These are phyloP conservation scores for Nitzschia putrida DNA, from an alignment of 108 stramenopile species.

Conservation along the genomic window DNA sequence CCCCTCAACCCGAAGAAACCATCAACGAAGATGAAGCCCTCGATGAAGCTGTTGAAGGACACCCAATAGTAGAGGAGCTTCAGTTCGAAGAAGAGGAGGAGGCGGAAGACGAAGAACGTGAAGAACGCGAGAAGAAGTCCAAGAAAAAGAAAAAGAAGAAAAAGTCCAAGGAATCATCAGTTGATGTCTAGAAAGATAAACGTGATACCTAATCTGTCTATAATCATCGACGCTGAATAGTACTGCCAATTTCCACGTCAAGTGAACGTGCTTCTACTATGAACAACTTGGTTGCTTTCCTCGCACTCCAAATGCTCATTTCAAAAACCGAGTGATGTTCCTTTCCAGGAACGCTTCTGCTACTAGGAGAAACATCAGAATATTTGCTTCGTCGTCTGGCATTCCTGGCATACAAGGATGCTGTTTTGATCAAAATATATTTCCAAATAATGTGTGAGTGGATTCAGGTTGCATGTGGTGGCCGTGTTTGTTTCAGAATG, in stretches of 20 bases:
- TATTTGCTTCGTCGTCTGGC: conserved; percentile 35
- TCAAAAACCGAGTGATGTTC: no score
- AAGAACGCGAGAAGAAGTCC: background rate
- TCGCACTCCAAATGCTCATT: no score
- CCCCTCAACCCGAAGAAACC: background rate
- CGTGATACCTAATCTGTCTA: no score
- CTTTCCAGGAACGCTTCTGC: no score
- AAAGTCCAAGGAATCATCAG: background rate
- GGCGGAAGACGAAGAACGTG: background rate
- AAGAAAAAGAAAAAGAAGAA: conserved; percentile 3
- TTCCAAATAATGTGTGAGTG: no score
- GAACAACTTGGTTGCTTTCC: no score
- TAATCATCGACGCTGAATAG: no score
- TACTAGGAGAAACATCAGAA: conserved; percentile 19
- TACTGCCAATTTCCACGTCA: no score
- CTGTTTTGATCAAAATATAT: background rate
- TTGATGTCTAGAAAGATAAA: background rate
- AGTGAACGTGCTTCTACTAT: no score
- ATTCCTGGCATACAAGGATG: conserved; percentile 46
- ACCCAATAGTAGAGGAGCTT: background rate
- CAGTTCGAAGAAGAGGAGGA: background rate
- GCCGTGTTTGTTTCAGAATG: no score
- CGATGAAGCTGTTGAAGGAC: background rate
- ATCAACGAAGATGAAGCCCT: background rate
- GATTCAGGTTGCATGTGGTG: no score